Evolutionary conservation across 192 early-diverging fungal genomes (phyloP).

Genomic region (Backusella liffmaniae): DNA sequence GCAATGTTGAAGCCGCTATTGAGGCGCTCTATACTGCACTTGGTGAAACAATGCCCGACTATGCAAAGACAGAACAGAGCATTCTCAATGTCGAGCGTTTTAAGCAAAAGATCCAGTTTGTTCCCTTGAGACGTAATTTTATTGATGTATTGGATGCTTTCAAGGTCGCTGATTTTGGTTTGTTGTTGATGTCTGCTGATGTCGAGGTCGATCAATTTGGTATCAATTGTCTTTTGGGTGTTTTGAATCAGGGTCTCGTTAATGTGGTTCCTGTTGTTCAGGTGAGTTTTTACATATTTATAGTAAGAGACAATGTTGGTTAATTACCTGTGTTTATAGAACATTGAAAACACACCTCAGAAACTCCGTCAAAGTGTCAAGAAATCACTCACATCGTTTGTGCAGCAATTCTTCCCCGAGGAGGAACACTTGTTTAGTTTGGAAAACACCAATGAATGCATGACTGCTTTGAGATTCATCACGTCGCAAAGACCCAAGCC

Average conservation of each 20-base stretch:
- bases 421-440: constrained; percentile 68
- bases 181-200: constrained; percentile 85
- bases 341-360: constrained; percentile 58
- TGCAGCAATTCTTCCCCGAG: constrained; percentile 87
- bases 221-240: constrained; percentile 73
- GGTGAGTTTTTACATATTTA: constrained; percentile 20
- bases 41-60: constrained; percentile 27
- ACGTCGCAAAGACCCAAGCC: constrained; percentile 76
- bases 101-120: constrained; percentile 87
- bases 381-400: constrained; percentile 83
- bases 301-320: background rate
- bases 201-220: constrained; percentile 95
- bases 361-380: constrained; percentile 76
- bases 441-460: constrained; percentile 56
- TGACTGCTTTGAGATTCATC: constrained; percentile 73
- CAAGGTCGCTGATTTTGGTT: constrained; percentile 89
- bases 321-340: constrained; percentile 33
- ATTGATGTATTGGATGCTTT: constrained; percentile 85
- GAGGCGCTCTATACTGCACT: constrained; percentile 51
- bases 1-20: constrained; percentile 51
- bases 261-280: constrained; percentile 70
- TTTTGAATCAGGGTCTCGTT: constrained; percentile 88
- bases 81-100: constrained; percentile 70
- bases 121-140: constrained; percentile 76
- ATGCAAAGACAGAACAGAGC: background rate